Conservation (phyloP, 2,329 filamentous ascomycete genomes). For the Amauroascus verrucosus region DNA sequence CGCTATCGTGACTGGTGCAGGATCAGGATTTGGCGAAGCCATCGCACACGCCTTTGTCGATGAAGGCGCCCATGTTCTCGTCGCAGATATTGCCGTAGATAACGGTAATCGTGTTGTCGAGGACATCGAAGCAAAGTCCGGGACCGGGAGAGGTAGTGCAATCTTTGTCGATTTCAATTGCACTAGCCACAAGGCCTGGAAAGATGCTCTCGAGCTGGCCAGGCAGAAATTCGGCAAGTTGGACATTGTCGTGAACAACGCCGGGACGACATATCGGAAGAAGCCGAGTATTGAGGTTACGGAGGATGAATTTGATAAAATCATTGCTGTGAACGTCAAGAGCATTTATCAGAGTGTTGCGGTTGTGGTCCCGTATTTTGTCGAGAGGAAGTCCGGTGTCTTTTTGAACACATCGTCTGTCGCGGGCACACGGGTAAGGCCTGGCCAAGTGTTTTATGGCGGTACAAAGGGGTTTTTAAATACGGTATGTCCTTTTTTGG, state of each 20-base stretch:
- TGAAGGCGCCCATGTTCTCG: conserved; percentile 24
- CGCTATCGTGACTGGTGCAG: conserved; percentile 32
- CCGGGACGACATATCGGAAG: conserved; percentile 33
- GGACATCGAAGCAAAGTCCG: conserved; percentile 12
- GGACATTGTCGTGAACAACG: conserved; percentile 40
- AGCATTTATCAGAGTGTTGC: conserved; percentile 28
- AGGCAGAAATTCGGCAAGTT: conserved; percentile 23
- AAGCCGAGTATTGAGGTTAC: conserved; percentile 35
- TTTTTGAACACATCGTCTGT: conserved; percentile 28
- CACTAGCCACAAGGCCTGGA: conserved; percentile 21
- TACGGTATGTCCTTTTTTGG: conserved; percentile 26
- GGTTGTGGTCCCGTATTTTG: conserved; percentile 16
- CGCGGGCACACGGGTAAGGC: conserved; percentile 32
- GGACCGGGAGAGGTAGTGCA: background rate
- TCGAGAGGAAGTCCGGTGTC: background rate
- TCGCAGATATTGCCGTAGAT: conserved; percentile 22
- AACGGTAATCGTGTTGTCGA: conserved; percentile 11
- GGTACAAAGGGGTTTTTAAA: conserved; percentile 35
- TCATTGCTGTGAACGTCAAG: conserved; percentile 37
- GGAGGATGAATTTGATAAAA: conserved; percentile 35
- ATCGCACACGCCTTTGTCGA: conserved; percentile 23
- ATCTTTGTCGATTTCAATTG: conserved; percentile 19
- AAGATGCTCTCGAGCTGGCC: conserved; percentile 19
- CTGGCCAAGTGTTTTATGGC: conserved; percentile 38
- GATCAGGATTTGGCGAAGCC: conserved; percentile 24